Evolutionary conservation across 352 stramenopile genomes (phyloP).

Genomic region (Globisporangium splendens): DNA sequence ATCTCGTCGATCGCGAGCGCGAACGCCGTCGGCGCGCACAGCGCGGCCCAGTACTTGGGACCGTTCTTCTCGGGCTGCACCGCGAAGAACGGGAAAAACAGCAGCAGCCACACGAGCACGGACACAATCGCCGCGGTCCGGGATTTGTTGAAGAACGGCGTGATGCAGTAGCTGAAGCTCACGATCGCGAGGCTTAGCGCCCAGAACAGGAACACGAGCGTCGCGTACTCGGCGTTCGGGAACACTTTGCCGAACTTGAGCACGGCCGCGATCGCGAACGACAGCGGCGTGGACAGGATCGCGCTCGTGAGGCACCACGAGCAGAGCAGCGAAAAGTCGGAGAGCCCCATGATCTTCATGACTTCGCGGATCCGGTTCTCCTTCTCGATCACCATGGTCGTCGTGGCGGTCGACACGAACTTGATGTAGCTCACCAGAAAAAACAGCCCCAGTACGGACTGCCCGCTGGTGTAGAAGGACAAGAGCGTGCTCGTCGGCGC

Average conservation of each 20-base stretch:
- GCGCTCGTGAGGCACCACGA: conserved; percentile 51
- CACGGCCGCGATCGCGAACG: conserved; percentile 36
- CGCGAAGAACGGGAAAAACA: conserved; percentile 65
- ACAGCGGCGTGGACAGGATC: conserved; percentile 41
- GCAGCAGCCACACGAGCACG: conserved; percentile 61
- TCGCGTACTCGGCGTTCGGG: conserved; percentile 44
- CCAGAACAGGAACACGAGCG: conserved; percentile 64
- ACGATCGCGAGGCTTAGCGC: conserved; percentile 53
- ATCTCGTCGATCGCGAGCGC: conserved; percentile 59
- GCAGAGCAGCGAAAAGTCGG: conserved; percentile 45
- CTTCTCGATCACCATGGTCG: conserved; percentile 77
- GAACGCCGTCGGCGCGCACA: conserved; percentile 60
- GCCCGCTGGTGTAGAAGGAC: conserved; percentile 40
- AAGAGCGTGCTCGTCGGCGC: conserved; percentile 21
- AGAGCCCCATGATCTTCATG: conserved; percentile 83
- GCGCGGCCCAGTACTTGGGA: conserved; percentile 41
- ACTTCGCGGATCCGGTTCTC: conserved; percentile 68
- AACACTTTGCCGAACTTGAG: conserved; percentile 73
- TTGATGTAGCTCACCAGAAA: conserved; percentile 39
- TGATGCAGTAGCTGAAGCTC: conserved; percentile 52
- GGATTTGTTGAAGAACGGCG: conserved; percentile 68
- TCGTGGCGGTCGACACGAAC: conserved; percentile 62
- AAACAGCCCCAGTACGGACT: conserved; percentile 39
- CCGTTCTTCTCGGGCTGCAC: conserved; percentile 44
- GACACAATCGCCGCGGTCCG: conserved; percentile 53